phyloP scores from a whole-genome alignment of 2,329 filamentous ascomycete genomes.

The Colletotrichum ledebouriae region DNA sequence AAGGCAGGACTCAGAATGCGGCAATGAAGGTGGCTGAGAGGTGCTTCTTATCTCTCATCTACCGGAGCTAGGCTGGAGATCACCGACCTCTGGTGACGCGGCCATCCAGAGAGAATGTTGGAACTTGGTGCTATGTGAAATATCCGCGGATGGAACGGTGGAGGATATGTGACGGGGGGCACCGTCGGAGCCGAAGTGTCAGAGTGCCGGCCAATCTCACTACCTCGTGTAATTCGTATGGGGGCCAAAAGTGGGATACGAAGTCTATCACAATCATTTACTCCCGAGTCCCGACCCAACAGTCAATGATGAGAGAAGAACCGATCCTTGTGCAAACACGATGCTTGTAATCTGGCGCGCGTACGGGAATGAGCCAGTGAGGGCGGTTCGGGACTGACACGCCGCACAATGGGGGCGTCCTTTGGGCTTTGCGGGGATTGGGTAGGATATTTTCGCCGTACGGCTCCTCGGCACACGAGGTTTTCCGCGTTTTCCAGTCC shows the following conservation, averaged over 20 bases:
- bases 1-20: conserved; percentile 7
- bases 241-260: conserved; percentile 29
- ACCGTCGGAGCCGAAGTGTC: conserved; percentile 24
- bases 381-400: neutral
- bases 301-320: conserved; percentile 8
- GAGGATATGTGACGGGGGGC: conserved; percentile 14
- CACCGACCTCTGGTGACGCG: neutral
- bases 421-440: conserved; percentile 20
- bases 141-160: conserved; percentile 6
- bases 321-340: conserved; percentile 4
- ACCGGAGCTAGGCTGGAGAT: neutral
- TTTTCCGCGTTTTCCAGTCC: conserved; percentile 22
- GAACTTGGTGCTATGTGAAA: conserved; percentile 3
- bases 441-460: conserved; percentile 2
- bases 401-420: neutral
- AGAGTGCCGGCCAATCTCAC: conserved; percentile 27
- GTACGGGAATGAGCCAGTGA: conserved; percentile 3
- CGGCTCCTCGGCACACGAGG: conserved; percentile 12
- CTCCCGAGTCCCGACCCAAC: neutral
- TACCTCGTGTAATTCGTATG: conserved; percentile 23
- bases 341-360: conserved; percentile 15
- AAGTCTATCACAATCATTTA: conserved; percentile 22
- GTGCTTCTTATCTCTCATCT: conserved; percentile 3
- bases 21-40: conserved; percentile 9
- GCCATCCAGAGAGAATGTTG: neutral